A percentile compares a stretch with the other conserved stretches of the same genome.
phyloP scores from a whole-genome alignment of 208 protist species.

The Wallacemonas sp. region DNA sequence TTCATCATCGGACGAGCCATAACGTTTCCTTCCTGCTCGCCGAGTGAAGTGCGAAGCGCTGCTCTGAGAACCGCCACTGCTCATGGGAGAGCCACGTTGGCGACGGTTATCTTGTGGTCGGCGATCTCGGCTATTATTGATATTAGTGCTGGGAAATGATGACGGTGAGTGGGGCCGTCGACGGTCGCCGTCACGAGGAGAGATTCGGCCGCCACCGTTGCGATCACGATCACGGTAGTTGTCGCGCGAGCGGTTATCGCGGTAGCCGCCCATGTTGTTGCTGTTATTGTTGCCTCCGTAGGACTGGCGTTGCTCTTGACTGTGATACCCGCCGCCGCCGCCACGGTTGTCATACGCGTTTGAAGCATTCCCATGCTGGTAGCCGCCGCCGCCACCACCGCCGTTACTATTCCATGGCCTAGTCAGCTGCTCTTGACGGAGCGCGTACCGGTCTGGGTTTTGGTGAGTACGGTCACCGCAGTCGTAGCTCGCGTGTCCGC shows the following conservation, averaged over 20 bases:
- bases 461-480: constrained; percentile 43
- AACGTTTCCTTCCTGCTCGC: neutral
- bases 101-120: neutral
- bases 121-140: no score
- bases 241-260: neutral
- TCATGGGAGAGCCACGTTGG: neutral
- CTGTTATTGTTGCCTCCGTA: neutral
- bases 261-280: neutral
- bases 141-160: no score
- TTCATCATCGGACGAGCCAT: constrained; percentile 10
- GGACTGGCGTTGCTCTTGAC: neutral
- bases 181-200: neutral
- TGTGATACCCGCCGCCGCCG: constrained; percentile 3
- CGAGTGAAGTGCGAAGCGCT: neutral
- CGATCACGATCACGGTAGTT: neutral
- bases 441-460: constrained; percentile 54
- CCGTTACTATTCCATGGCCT: constrained; percentile 1
- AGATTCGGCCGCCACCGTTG: neutral
- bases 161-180: no score
- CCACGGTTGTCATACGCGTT: no score
- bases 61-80: neutral
- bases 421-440: constrained; percentile 24
- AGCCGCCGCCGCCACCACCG: neutral
- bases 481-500: constrained; percentile 67
- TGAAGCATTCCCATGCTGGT: neutral